Evolutionary conservation across 139 green algal species (phyloP), one percentile per base, ranked within the genome.

Genomic region (Closterium sp.): DNA sequence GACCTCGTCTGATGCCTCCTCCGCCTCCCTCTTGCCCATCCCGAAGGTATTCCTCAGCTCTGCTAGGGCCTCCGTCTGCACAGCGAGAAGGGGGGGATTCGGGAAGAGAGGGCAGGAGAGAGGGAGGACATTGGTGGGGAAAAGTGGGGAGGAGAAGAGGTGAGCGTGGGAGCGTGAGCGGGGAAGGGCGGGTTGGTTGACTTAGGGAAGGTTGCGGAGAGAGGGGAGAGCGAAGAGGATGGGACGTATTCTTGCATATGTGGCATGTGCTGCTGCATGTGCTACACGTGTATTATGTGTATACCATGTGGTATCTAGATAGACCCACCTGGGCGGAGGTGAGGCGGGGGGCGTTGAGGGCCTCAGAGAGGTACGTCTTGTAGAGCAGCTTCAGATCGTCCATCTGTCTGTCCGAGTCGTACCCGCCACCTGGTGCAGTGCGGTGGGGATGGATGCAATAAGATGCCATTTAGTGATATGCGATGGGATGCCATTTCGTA

Each of bases 11-110:
- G 92, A 92, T 11, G 98, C 94, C 27, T 94, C 89, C 0, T 93
- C 92, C 2, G 96, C 96, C 95, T 98, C 97, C 94, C 97, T 97
- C 85, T 95, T 95, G 73, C 96, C 97, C 94, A 99, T 91, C 28
- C 95, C 97, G 89, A 98, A 93, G 86, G 97, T 94, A 11, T 95
- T 90, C 89, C 96, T 94, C 70, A 98, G 92, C 73, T 97, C 95
- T 1, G 92, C 93, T n/a, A 96, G n/a, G 1, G 92, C 90, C 6
- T 96, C 93, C 9, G 87, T 94, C 93, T 96, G 97, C 89, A 89
- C 17, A 13, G 19, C 10, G 62, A 0, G 19, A 79, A 79, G 10
- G 62, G 45, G 45, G 1, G 5, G 3, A 4, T 2, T 7, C 32
- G 32, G 32, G 32, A 38, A 87, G 30, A 86, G 84, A 9, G n/a